Evolutionary conservation across 805 yeast species (phyloP), one percentile per base, ranked within the genome.

Genomic region (Ogataea glucozyma): DNA sequence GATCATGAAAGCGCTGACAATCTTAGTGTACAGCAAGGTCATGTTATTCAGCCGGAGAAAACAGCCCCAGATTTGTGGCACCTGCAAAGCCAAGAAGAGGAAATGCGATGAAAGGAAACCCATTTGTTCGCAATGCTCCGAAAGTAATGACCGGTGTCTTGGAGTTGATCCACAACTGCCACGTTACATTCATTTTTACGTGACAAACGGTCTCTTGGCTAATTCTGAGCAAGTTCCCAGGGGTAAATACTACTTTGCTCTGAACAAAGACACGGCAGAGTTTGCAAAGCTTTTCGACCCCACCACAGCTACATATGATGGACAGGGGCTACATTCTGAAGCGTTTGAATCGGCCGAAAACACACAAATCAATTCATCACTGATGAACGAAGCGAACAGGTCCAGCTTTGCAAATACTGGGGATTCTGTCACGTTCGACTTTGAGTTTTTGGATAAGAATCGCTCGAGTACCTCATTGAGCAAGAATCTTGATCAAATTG

Each of bases 21-120:
- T 57, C 2, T 31, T 60, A 29, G 22, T 54, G 3, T 42, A 43
- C 40, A 51, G 52, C 26, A 46, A 45, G 2, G 36, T 58, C 9
- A 10, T 60, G 3, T 35, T 48, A 1, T 18, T 57, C 13, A 46
- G 44, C 21, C 6, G 33, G 6, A 42, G 43, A 6, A 52, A 48
- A 29, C n/a, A n/a, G n/a, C n/a, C n/a, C n/a, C n/a, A 17, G 40
- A 3, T 23, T 23, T 12, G 12, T 9, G 26, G 26, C 8, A 12
- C 45, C 41, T 16, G 39, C 42, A 3, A n/a, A n/a, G n/a, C n/a
- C n/a, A n/a, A n/a, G n/a, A n/a, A n/a, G n/a, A n/a, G n/a, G n/a
- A n/a, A n/a, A n/a, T n/a, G n/a, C n/a, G n/a, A n/a, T n/a, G n/a
- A n/a, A n/a, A n/a, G n/a, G n/a, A n/a, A n/a, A n/a, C n/a, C n/a